These are phyloP conservation scores for Aphanomyces invadans DNA, from an alignment of 352 stramenopile species.

Conservation along the genomic window DNA sequence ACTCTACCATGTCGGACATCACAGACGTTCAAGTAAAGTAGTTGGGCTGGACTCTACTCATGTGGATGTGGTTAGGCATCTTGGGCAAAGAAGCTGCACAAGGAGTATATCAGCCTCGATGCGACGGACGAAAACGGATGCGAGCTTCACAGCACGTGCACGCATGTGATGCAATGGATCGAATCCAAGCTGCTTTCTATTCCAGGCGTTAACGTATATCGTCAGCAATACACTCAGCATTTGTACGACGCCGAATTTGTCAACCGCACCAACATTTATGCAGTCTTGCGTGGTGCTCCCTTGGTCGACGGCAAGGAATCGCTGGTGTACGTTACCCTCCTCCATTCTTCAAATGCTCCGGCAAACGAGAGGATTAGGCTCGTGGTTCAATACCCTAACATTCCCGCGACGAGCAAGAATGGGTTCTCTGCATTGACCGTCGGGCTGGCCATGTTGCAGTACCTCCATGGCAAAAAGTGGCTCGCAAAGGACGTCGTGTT, in stretches of 20 bases:
- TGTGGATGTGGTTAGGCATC: background rate
- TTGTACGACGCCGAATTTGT: slow-evolving; percentile 1
- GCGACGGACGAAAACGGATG: slow-evolving; percentile 32
- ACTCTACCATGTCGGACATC: slow-evolving; percentile 29
- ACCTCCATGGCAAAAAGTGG: slow-evolving; percentile 57
- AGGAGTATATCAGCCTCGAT: slow-evolving; percentile 11
- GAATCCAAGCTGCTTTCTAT: slow-evolving; percentile 41
- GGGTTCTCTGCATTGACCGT: slow-evolving; percentile 41
- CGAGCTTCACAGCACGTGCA: slow-evolving; percentile 41
- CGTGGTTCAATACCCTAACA: slow-evolving; percentile 64
- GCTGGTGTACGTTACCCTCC: slow-evolving; percentile 17
- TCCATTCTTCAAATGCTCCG: slow-evolving; percentile 43
- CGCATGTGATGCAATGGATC: slow-evolving; percentile 48
- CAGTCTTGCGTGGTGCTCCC: slow-evolving; percentile 63
- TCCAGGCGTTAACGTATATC: slow-evolving; percentile 52
- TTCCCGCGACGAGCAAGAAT: slow-evolving; percentile 30
- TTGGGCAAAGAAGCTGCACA: slow-evolving; percentile 15
- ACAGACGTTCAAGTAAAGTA: slow-evolving; percentile 5
- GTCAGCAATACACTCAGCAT: slow-evolving; percentile 39
- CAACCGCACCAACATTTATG: slow-evolving; percentile 61
- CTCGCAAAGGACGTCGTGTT: slow-evolving; percentile 79
- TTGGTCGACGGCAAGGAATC: slow-evolving; percentile 60
- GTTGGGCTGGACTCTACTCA: background rate
- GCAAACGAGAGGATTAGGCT: slow-evolving; percentile 36
- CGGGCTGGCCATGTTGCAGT: slow-evolving; percentile 49